Base-by-base conservation (phyloP, 345 rosid genomes). In the Rhodamnia argentea region DNA sequence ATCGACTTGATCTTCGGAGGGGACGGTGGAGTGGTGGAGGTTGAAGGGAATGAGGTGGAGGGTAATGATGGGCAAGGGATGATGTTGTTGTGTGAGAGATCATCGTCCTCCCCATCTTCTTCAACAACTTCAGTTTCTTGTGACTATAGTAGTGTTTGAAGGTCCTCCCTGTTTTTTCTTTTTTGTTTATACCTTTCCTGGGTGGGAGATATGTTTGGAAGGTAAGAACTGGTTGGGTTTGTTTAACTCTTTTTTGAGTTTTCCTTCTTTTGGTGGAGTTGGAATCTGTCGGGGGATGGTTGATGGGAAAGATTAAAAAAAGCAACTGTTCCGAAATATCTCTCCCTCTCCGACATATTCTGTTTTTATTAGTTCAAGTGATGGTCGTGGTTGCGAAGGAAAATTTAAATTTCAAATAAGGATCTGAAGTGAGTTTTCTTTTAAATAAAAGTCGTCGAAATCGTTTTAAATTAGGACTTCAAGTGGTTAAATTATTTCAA, bases 1-100 rank as follows among this genome's bases (percentile, higher is more conserved):
- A 94, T 97, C 58, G 99, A 96, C 90, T 86, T 89, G 82, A 89
- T 97, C 57, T 97, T 97, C 53, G 98, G 91, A 4, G 52, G 75
- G 10, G 91, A 85, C 29, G 52, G 60, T 16, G 83, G 83, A 13
- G 55, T 20, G 24, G 86, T 64, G 81, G 90, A 83, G 37, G 83
- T 83, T 29, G 75, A 87, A 26, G 91, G 90, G 75, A 88, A 89
- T 57, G 89, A 84, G 78, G 88, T 52, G 40, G 91, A 84, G 82
- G 93, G 87, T 74, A 85, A 86, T 58, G 87, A 11, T 60, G 85
- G 85, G 81, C 83, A 87, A 83, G 91, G 86, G 84, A 87, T 85
- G 86, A 87, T 91, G 83, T 84, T 86, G 60, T 91, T 90, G 74
- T 89, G 92, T 40, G 82, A 24, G 26, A 83, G 84, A 32, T 84